A percentile compares a stretch with the other conserved stretches of the same genome.
phyloP scores from a whole-genome alignment of 179 eudicot species.

The Patellifolia procumbens region DNA sequence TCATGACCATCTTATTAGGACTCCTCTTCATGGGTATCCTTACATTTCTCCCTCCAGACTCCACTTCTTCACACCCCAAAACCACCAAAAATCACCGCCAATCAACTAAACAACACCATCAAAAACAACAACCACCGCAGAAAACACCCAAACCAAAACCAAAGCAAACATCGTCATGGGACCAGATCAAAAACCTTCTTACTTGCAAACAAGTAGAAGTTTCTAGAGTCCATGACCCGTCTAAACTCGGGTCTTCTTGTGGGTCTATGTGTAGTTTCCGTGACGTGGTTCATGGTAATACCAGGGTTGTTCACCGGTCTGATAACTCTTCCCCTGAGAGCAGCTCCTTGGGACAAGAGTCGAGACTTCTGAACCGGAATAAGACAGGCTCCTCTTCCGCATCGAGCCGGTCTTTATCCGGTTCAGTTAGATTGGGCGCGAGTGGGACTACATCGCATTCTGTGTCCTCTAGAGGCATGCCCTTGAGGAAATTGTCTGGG shows the following conservation, averaged over 20 bases:
- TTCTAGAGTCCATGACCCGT: conserved; percentile 62
- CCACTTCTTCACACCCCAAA: conserved; percentile 13
- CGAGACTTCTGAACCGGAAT: conserved; percentile 36
- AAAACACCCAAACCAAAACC: conserved; percentile 17
- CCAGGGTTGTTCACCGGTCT: conserved; percentile 70
- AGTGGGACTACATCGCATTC: conserved; percentile 23
- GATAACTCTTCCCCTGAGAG: conserved; percentile 77
- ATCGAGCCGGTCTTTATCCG: conserved; percentile 36
- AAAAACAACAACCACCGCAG: background rate
- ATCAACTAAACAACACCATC: conserved; percentile 7
- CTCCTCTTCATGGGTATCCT: conserved; percentile 42
- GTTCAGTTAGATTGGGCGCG: conserved; percentile 45
- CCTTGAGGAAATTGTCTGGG: conserved; percentile 78
- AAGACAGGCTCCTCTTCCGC: conserved; percentile 31
- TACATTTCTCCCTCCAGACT: conserved; percentile 24
- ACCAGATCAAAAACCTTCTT: conserved; percentile 78
- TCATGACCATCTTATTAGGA: background rate
- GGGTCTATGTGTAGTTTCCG: conserved; percentile 71
- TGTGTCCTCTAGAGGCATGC: conserved; percentile 62
- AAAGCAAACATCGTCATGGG: conserved; percentile 71
- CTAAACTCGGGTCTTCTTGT: conserved; percentile 50
- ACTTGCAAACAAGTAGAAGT: conserved; percentile 75
- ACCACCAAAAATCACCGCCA: conserved; percentile 14
- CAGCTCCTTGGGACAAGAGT: conserved; percentile 51
- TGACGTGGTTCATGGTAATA: conserved; percentile 74